phyloP scores from a whole-genome alignment of 2,329 filamentous ascomycete species.

The Metarhizium humberi region DNA sequence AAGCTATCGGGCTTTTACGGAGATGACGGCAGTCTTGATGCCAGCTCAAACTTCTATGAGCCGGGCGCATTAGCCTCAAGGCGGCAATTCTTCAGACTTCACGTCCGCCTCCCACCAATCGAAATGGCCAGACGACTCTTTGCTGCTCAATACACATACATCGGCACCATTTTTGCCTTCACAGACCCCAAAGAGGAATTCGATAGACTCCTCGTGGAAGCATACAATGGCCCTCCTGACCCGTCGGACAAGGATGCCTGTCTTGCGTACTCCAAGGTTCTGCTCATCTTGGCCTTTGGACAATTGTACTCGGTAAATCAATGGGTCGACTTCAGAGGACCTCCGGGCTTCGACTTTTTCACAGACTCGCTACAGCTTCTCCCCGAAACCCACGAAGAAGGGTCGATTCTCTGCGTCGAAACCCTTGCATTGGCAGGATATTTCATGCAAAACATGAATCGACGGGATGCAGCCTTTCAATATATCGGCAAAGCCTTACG shows the following conservation, averaged over 20 bases:
- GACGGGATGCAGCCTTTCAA: conserved; percentile 43
- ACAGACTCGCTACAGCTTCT: conserved; percentile 39
- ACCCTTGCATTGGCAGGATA: conserved; percentile 45
- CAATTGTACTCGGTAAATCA: conserved; percentile 49
- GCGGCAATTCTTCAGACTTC: conserved; percentile 12
- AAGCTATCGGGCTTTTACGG: conserved; percentile 23
- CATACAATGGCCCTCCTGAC: conserved; percentile 33
- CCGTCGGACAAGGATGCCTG: conserved; percentile 35
- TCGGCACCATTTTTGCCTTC: conserved; percentile 48
- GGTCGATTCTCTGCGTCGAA: conserved; percentile 44
- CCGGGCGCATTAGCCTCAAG: conserved; percentile 23
- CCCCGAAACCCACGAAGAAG: conserved; percentile 45
- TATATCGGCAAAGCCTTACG: conserved; percentile 44
- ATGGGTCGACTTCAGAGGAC: conserved; percentile 40
- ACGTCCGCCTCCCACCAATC: conserved; percentile 34
- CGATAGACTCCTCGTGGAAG: conserved; percentile 31
- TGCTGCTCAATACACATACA: conserved; percentile 43
- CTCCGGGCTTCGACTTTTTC: conserved; percentile 47
- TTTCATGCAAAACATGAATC: conserved; percentile 48
- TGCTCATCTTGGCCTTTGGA: conserved; percentile 44
- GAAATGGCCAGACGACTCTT: conserved; percentile 41
- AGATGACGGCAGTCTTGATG: conserved; percentile 22
- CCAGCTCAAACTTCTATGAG: conserved; percentile 23
- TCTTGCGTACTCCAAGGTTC: conserved; percentile 39
- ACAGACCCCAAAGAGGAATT: conserved; percentile 34